Base-by-base conservation (phyloP, 2,329 filamentous ascomycete species). In the Phyllosticta ampelicida region DNA sequence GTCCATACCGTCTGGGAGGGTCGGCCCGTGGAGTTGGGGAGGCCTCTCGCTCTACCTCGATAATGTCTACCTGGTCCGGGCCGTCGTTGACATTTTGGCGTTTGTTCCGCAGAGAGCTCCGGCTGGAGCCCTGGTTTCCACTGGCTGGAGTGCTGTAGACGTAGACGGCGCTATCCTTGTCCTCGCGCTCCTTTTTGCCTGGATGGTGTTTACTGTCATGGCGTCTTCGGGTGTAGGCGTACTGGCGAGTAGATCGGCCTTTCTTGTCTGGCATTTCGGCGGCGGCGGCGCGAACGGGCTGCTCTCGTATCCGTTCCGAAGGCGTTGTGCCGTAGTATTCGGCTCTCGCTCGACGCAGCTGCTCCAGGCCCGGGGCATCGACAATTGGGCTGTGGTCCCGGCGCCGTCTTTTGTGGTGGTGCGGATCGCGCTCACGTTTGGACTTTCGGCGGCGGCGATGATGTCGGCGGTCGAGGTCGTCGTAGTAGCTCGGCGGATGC, bases 271-370 rank as follows among this genome's bases (percentile, higher is more conserved):
- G 23, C 26, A 67, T 61, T 28, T 70, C 66, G 16, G 18, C 26
- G 49, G 9, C 48, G 21, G 28, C 51, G 54, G 21, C 48, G 63
- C 58, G 30, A 60, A 58, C 1, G 21, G 30, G 50, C 30, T 53
- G 50, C 21, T 68, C 68, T 58, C 67, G 66, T 60, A 65, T 66
- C 69, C 66, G 56, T 50, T 73, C 70, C 19, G 63, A 55, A 28
- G 67, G 65, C n/a, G 68, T 65, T 56, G 67, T 61, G 55, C 64
- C 62, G 62, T 68, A 74, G 62, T 76, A 76, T 5, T 69, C 68
- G 28, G 68, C 67, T 62, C 74, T 61, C 56, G 67, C 67, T 29
- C 66, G 66, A 55, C 73, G 63, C 53, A 75, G 61, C 55, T 75
- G 73, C 55, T 74, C 70, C 48, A 75, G 60, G 60, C 75, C 73